Base-by-base conservation (phyloP, 2,329 filamentous ascomycete genomes). In the Cercospora sp. region DNA sequence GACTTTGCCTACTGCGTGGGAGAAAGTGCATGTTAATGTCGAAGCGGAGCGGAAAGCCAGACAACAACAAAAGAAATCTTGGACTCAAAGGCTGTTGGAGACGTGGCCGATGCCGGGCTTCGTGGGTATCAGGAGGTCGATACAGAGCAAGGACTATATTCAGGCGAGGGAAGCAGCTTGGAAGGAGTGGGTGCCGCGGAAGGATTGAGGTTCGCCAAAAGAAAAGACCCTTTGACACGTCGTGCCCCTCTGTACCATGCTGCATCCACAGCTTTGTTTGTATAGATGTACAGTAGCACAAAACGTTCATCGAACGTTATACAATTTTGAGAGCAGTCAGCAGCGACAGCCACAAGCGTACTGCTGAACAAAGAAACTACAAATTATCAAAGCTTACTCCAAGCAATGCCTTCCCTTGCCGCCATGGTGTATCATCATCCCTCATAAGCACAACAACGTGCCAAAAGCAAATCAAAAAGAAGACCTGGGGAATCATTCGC, bases 1-100 rank as follows among this genome's bases (percentile, higher is more conserved):
- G 1, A 84, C 86, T 59, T 75, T 91, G 69, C 89, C 88, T 0
- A 88, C 81, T 32, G 88, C 91, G 1, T 90, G 88, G 69, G 88
- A 91, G 72, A 91, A 91, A 79, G 87, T 90, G 26, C 86, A 84
- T 73, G 85, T 86, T 6, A 71, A 78, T 75, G 75, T 76, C 73
- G 79, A 70, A 71, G 73, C 69, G 40, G 70, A 73, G 28, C 43
- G 57, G 18, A 63, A 65, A n/a, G 57, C 63, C 9, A 88, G 95
- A 0, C 81, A 77, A 18, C 78, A 75, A 16, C 49, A 53, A 13
- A 82, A 82, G 49, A 82, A 82, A 24, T 80, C 82, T 64, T 85
- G 85, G 40, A 78, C 74, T 18, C 78, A 75, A 40, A 77, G 78
- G 65, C 79, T 82, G 30, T 81, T 82, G 4, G 67, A 74, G 10